A percentile compares a stretch with the other conserved stretches of the same genome.
phyloP scores from a whole-genome alignment of 2,329 filamentous ascomycete species.

The Colletotrichum limetticola region DNA sequence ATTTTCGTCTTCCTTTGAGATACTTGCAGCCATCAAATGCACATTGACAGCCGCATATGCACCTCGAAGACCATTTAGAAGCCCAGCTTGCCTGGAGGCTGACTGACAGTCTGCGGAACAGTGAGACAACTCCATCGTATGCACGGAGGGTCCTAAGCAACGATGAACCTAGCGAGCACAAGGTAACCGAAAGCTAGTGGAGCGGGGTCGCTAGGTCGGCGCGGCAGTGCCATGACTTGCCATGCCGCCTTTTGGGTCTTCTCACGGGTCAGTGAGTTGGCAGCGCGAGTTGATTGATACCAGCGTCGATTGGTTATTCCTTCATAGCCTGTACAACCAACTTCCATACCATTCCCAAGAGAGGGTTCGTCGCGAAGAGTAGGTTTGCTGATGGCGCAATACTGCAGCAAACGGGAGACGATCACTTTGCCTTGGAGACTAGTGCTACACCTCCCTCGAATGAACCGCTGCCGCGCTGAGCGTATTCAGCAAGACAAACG shows the following conservation, averaged over 20 bases:
- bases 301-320: background rate
- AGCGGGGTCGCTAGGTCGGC: conserved; percentile 14
- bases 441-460: background rate
- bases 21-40: conserved; percentile 16
- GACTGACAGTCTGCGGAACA: background rate
- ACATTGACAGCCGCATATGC: conserved; percentile 13
- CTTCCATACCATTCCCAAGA: conserved; percentile 12
- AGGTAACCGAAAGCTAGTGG: conserved; percentile 1
- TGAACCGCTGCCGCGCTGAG: background rate
- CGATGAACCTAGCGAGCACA: conserved; percentile 11
- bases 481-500: background rate
- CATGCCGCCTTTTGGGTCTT: background rate
- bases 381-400: background rate
- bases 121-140: background rate
- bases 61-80: background rate
- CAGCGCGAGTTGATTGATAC: background rate
- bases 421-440: conserved; percentile 2
- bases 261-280: background rate
- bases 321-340: background rate
- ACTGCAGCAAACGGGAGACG: background rate
- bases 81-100: background rate
- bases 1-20: background rate
- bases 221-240: conserved; percentile 3
- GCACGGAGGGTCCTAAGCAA: conserved; percentile 12
- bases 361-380: conserved; percentile 1